Conservation (phyloP, 192 early-diverging fungal species). For the Podila verticillata region DNA sequence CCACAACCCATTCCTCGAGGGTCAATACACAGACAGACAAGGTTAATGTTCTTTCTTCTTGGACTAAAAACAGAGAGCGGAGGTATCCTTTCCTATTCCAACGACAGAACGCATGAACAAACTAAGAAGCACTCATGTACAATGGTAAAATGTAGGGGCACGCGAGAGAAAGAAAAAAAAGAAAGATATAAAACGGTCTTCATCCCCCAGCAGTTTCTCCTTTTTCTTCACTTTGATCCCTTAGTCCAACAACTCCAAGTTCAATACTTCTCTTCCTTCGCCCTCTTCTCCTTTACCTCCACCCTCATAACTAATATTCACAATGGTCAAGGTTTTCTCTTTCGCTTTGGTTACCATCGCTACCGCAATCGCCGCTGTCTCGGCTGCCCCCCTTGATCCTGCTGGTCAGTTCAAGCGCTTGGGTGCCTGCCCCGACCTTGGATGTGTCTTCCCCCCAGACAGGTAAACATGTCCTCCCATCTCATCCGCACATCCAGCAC, state of each 20-base stretch:
- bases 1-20: too few species aligned
- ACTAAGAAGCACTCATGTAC: too few species aligned
- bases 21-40: too few species aligned
- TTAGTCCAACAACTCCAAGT: slow-evolving; percentile 48
- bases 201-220: background rate
- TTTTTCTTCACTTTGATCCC: slow-evolving; percentile 29
- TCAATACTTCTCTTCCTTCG: slow-evolving; percentile 4
- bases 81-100: too few species aligned
- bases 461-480: slow-evolving; percentile 36
- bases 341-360: slow-evolving; percentile 42
- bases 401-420: slow-evolving; percentile 59
- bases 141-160: too few species aligned
- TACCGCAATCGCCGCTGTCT: slow-evolving; percentile 34
- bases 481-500: background rate
- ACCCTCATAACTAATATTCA: background rate
- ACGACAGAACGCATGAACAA: too few species aligned
- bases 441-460: slow-evolving; percentile 60
- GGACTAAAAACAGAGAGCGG: too few species aligned
- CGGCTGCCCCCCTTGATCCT: slow-evolving; percentile 38
- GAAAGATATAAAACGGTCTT: background rate
- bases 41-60: too few species aligned
- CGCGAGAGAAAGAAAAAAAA: too few species aligned
- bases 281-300: background rate
- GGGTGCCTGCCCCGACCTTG: slow-evolving; percentile 58
- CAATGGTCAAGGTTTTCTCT: slow-evolving; percentile 48